Percentiles rank a stretch among this genome's conserved stretches.
These are phyloP conservation scores for Hypoxylon cercidicola DNA, from an alignment of 495 filamentous ascomycete genomes.

Conservation along the genomic window DNA sequence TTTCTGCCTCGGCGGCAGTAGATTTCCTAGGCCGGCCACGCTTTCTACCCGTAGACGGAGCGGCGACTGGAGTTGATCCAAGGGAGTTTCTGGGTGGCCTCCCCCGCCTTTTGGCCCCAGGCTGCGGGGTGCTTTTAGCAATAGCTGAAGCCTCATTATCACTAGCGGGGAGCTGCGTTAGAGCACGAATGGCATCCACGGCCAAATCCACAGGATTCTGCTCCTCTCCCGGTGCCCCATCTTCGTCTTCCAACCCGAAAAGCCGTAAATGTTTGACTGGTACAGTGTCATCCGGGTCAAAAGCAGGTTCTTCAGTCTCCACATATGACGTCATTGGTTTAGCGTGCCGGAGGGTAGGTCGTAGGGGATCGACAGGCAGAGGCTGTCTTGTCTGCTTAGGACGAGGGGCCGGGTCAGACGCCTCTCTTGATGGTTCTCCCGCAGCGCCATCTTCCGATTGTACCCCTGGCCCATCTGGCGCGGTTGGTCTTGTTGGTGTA, in stretches of 20 bases:
- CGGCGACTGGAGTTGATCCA: slow-evolving; percentile 8
- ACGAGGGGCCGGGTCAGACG: slow-evolving; percentile 15
- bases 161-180: slow-evolving; percentile 33
- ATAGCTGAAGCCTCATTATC: not conserved
- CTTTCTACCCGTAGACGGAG: slow-evolving; percentile 36
- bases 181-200: slow-evolving; percentile 42
- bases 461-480: slow-evolving; percentile 1
- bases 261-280: slow-evolving; percentile 32
- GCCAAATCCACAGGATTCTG: slow-evolving; percentile 54
- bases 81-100: slow-evolving; percentile 39
- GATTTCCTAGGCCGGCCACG: slow-evolving; percentile 43
- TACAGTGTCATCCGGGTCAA: slow-evolving; percentile 53
- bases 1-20: slow-evolving; percentile 26
- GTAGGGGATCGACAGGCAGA: slow-evolving; percentile 41
- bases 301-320: slow-evolving; percentile 49
- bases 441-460: slow-evolving; percentile 8
- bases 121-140: slow-evolving; percentile 23
- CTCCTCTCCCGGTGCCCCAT: slow-evolving; percentile 26
- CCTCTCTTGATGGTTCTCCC: slow-evolving; percentile 21
- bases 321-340: slow-evolving; percentile 56
- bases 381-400: slow-evolving; percentile 25
- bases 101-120: slow-evolving; percentile 37
- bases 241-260: slow-evolving; percentile 18
- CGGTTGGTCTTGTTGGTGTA: slow-evolving; percentile 26
- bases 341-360: slow-evolving; percentile 57